A percentile compares a stretch with the other conserved stretches of the same genome.
Evolutionary conservation across 169 alveolate species (phyloP).

Genomic region (Eimeria sp.): DNA sequence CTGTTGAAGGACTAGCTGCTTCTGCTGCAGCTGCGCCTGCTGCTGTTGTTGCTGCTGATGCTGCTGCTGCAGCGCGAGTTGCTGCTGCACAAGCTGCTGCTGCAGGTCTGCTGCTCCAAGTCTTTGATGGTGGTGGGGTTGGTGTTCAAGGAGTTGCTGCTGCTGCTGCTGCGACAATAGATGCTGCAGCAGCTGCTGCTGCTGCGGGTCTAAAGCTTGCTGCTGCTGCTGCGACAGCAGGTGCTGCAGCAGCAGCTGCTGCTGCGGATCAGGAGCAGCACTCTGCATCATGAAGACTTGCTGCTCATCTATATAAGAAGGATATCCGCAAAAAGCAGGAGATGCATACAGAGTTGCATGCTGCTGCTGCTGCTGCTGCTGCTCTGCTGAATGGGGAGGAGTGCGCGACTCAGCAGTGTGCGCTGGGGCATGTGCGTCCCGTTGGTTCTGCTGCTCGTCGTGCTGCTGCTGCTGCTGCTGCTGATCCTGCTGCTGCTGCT

Average conservation of each 20-base stretch:
- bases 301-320: slow-evolving; percentile 1
- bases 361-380: slow-evolving; percentile 27
- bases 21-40: background rate
- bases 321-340: background rate
- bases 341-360: slow-evolving; percentile 7
- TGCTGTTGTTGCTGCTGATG: slow-evolving; percentile 3
- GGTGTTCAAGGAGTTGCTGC: slow-evolving; percentile 12
- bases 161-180: too few species aligned
- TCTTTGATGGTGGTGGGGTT: slow-evolving; percentile 8
- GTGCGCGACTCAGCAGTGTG: background rate
- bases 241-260: too few species aligned
- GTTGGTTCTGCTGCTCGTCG: too few species aligned
- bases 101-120: background rate
- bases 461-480: background rate
- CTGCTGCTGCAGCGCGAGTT: background rate
- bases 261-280: background rate
- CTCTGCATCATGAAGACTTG: background rate
- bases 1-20: background rate
- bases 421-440: too few species aligned
- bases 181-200: too few species aligned
- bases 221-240: too few species aligned
- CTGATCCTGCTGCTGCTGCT: slow-evolving; percentile 5
- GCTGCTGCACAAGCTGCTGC: slow-evolving; percentile 11
- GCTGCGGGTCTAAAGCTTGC: too few species aligned
- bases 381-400: background rate